Conservation (phyloP, 2,329 filamentous ascomycete genomes). For the Cercospora sojina region DNA sequence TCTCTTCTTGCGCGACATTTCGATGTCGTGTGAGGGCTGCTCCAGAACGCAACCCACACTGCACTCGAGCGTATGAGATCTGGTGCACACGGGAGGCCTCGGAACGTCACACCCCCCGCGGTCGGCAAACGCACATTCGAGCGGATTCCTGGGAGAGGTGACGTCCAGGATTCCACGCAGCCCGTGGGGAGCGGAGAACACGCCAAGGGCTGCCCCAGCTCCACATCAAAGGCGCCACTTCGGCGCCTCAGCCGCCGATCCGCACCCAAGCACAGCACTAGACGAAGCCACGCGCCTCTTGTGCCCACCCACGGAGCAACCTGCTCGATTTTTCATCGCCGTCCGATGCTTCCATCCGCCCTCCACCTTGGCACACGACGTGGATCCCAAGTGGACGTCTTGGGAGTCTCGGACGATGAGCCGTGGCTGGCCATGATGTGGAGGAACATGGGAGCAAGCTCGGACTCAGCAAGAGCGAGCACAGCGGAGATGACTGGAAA, state of each 20-base stretch:
- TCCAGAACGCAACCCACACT: no score
- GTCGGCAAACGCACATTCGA: neutral
- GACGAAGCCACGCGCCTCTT: neutral
- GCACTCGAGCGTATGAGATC: no score
- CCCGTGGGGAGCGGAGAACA: neutral
- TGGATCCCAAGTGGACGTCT: neutral
- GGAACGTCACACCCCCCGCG: neutral
- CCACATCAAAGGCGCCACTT: constrained; percentile 4
- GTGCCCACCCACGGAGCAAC: neutral
- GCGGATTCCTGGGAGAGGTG: neutral
- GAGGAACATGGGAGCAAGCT: neutral
- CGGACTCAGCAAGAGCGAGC: no score
- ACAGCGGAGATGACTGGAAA: no score
- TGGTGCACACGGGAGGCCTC: no score
- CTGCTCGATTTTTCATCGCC: neutral
- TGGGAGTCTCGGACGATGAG: neutral
- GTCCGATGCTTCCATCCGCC: neutral
- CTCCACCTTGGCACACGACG: neutral
- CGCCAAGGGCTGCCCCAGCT: neutral
- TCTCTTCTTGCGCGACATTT: neutral
- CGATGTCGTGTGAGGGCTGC: neutral
- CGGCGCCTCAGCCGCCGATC: neutral
- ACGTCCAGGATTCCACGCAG: neutral
- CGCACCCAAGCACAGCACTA: neutral
- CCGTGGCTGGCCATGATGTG: neutral